Evolutionary conservation across 2,329 filamentous ascomycete genomes (phyloP).

Genomic region (Clathrospora elynae): DNA sequence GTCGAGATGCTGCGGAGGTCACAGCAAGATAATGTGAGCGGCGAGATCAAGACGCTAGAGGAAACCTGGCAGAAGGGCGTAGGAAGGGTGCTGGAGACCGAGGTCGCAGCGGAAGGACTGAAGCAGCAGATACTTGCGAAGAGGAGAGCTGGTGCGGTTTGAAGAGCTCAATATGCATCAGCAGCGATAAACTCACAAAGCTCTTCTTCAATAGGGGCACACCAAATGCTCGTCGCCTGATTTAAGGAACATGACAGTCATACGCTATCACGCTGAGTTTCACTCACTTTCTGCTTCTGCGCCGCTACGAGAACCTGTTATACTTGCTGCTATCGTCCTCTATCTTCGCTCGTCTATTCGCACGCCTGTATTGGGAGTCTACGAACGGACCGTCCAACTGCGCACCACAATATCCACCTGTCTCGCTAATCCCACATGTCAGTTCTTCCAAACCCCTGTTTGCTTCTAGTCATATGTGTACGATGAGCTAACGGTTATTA

Average conservation of each 20-base stretch:
- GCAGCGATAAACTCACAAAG: no score
- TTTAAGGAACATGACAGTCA: no score
- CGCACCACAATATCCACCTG: background rate
- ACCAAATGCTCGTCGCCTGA: no score
- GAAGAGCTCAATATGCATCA: constrained; percentile 6
- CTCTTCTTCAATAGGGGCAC: no score
- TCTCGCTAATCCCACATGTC: background rate
- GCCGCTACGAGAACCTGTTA: no score
- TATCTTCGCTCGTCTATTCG: no score
- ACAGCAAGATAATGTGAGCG: constrained; percentile 71
- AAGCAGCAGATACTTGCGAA: constrained; percentile 47
- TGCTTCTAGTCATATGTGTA: no score
- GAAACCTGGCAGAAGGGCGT: constrained; percentile 80
- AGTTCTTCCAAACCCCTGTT: no score
- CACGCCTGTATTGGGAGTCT: background rate
- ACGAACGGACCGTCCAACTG: background rate
- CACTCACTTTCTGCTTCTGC: no score
- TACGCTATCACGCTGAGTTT: no score
- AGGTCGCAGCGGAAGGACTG: constrained; percentile 79
- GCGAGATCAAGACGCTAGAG: constrained; percentile 75
- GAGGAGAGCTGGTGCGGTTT: constrained; percentile 43
- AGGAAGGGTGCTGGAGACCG: constrained; percentile 80
- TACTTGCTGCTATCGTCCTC: no score
- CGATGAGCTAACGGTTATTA: no score
- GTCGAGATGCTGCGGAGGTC: constrained; percentile 72